Base-by-base conservation (phyloP, 441 rosid species). In the Oxalis stricta region DNA sequence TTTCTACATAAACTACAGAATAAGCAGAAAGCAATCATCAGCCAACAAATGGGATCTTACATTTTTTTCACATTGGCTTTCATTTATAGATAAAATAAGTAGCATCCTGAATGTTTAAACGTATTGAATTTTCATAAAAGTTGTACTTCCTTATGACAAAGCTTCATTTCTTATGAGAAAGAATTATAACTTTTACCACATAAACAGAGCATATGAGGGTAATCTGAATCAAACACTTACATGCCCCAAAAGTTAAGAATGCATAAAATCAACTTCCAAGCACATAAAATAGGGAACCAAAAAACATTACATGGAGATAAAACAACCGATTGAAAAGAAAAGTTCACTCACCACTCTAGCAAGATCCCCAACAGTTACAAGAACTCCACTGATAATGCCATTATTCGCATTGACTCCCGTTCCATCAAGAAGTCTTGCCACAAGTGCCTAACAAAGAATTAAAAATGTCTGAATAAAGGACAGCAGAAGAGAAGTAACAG, bases 331-430 rank as follows among this genome's bases (percentile, higher is more conserved):
- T 26, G 37, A 30, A 47, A 20, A 36, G 19, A 38, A 9, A 53
- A 53, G 32, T 59, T 44, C 29, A 76, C 96, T 52, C 65, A 93
- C 99, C 95, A 93, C 99, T 71, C 93, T 83, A 52, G 95, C 97
- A 76, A 93, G 96, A 77, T 93, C 97, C 57, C 99, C 97, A 64
- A 93, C 95, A 50, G 99, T 93, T 58, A 83, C 77, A 58, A 88
- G 97, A 65, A 93, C 97, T 72, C 96, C 99, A 61, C 82, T 88
- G 33, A 85, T 70, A 50, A 88, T 77, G 44, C 94, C 93, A 66
- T 68, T 83, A 65, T 88, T 88, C 42, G 96, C 93, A 70, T 79
- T 85, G 45, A 75, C 72, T 26, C 92, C 84, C 57, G 93, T 69
- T 52, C 97, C 94, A 46, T 93, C 99, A 52, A 44, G 60, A 54